Evolutionary conservation across 2,329 filamentous ascomycete species (phyloP), one percentile per base, ranked within the genome.

Genomic region (Thelonectria blattea): DNA sequence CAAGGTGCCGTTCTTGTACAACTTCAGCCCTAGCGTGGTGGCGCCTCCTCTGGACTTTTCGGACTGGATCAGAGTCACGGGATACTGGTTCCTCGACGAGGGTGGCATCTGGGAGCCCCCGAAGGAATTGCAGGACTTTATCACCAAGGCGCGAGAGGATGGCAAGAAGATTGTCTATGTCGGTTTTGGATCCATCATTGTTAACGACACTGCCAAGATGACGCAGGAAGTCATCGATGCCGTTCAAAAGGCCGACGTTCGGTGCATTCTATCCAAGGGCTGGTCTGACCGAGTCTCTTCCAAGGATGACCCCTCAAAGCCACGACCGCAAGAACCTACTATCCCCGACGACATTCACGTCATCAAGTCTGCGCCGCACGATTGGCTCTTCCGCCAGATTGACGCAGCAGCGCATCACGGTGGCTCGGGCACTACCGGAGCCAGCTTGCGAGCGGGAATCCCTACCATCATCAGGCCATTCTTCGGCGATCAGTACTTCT

Each of bases 401-500:
- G 95, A 99, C 72, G 95, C 94, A 5, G 94, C 91, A 3, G 92
- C 91, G 8, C 95, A 99, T 73, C 95, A 99, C 72, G 95, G 95
- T 49, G 95, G 95, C 5, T 92, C 93, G 5, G 95, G 95, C 2
- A 99, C 95, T 0, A 99, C 95, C 0, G 95, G 95, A 2, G 95
- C 95, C 1, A 96, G 92, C 74, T 81, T 99, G 50, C 85, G 95
- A 53, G 93, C 93, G 0, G 95, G 95, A 2, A 87, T 97, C 5
- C 95, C 95, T 0, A 98, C 95, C 0, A 93, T 99, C 65, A 91
- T 98, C 72, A 91, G 94, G 62, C 95, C 95, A 0, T 99, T 98
- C 80, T 99, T 99, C 72, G 95, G 95, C 5, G 95, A 99, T 70
- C 95, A 99, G 73, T 97, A 91, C 82, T 99, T 99, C 81, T 98